phyloP scores from a whole-genome alignment of 106 monocot species.

The Platanthera guangdongensis region DNA sequence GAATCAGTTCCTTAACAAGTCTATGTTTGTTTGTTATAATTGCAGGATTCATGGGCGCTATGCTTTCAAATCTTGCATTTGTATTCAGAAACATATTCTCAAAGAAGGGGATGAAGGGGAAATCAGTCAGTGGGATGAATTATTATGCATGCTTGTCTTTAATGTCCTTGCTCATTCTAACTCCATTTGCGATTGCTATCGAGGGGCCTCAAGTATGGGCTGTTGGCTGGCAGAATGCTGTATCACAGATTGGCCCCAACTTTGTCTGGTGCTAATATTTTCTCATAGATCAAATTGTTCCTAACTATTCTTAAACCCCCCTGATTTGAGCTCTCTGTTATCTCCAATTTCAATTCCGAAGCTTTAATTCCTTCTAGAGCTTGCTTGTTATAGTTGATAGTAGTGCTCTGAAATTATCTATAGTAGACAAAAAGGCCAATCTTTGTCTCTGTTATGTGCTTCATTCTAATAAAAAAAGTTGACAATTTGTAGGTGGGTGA shows the following conservation, averaged over 20 bases:
- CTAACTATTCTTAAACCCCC: no score
- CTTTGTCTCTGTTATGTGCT: no score
- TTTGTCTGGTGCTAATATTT: slow-evolving; percentile 27
- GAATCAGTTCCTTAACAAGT: no score
- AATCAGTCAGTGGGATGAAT: slow-evolving; percentile 82
- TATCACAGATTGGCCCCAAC: slow-evolving; percentile 57
- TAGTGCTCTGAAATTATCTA: no score
- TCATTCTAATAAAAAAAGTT: no score
- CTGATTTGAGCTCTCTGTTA: no score
- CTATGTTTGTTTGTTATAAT: slow-evolving; percentile 12
- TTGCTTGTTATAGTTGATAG: no score
- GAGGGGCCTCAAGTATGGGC: slow-evolving; percentile 84
- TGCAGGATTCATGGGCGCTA: slow-evolving; percentile 90
- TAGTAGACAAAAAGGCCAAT: no score
- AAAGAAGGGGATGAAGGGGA: slow-evolving; percentile 87
- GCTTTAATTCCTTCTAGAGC: no score
- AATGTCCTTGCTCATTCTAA: slow-evolving; percentile 65
- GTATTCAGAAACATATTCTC: slow-evolving; percentile 90
- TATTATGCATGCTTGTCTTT: slow-evolving; percentile 90
- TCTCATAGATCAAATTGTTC: no score
- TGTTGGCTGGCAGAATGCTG: slow-evolving; percentile 76
- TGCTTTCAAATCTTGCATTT: slow-evolving; percentile 91
- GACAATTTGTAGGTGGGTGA: slow-evolving; percentile 47
- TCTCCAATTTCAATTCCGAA: no score
- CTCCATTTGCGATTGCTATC: slow-evolving; percentile 75